Base-by-base conservation (phyloP, 768 basidiomycete genomes). In the Amylocystis lapponica region DNA sequence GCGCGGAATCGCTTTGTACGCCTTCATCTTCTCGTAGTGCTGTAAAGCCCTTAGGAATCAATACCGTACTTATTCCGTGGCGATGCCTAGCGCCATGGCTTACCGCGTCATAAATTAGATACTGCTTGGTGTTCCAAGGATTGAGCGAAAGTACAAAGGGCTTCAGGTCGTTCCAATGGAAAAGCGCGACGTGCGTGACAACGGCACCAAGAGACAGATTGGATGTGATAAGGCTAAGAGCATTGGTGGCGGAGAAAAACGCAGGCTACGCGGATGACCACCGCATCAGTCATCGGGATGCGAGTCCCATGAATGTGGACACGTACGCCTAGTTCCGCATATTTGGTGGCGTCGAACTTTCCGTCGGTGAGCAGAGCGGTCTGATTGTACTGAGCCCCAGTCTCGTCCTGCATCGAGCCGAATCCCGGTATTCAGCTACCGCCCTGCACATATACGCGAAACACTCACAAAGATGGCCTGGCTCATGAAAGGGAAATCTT, bases 11-110 rank as follows among this genome's bases (percentile, higher is more conserved):
- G 71, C 56, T 46, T 56, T 53, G 53, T 62, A 59, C 4, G 58
- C 65, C 59, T 74, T 70, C 78, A 81, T 81, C 56, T 78, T 73
- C 25, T 63, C 67, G 25, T 72, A 71, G 57, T 82, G 80, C 23
- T 72, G 17, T 63, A 61, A 51, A 61, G 54, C n/a, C 59, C 54
- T 8, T 34, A n/a, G n/a, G n/a, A n/a, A n/a, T n/a, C n/a, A n/a
- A n/a, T n/a, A n/a, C n/a, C n/a, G n/a, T n/a, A n/a, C n/a, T n/a
- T n/a, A n/a, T n/a, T n/a, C n/a, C n/a, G n/a, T n/a, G n/a, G n/a
- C n/a, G n/a, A n/a, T n/a, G n/a, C n/a, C n/a, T n/a, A n/a, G n/a
- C n/a, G n/a, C n/a, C n/a, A n/a, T n/a, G n/a, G n/a, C n/a, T 8
- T 17, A 40, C 39, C 22, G 42, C 51, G 27, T 65, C 63, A 52